Percentiles rank a stretch among this genome's conserved stretches.
Conservation (phyloP, 2,329 filamentous ascomycete genomes). For the Pyricularia sp. region DNA sequence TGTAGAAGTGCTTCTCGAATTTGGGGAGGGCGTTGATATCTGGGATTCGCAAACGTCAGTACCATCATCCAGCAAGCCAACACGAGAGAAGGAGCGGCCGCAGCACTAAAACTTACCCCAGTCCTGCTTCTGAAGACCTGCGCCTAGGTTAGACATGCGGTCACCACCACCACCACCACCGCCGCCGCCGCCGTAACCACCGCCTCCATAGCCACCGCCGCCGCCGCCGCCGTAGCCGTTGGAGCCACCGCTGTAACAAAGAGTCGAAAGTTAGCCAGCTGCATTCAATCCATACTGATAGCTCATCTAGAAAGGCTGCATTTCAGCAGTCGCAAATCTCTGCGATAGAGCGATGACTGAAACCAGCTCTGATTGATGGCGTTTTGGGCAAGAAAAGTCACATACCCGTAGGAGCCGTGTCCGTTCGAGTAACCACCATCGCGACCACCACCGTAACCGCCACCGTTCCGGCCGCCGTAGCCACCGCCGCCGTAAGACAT, state of each 20-base stretch:
- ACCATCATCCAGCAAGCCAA: background rate
- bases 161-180: constrained; percentile 61
- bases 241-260: constrained; percentile 16
- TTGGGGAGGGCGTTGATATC: constrained; percentile 76
- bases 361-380: background rate
- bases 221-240: constrained; percentile 25
- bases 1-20: constrained; percentile 99
- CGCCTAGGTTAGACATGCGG: constrained; percentile 86
- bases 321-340: background rate
- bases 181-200: constrained; percentile 25
- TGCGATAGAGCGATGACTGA: background rate
- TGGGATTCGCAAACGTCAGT: constrained; percentile 21
- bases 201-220: constrained; percentile 37
- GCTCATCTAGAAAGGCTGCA: background rate
- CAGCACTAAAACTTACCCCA: constrained; percentile 60
- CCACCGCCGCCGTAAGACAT: constrained; percentile 41
- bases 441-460: constrained; percentile 33
- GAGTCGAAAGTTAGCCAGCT: constrained; percentile 1
- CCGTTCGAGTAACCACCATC: constrained; percentile 20
- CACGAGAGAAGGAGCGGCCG: constrained; percentile 15
- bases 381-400: constrained; percentile 1
- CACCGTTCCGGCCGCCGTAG: constrained; percentile 33
- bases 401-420: constrained; percentile 14
- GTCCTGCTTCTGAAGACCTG: constrained; percentile 75
- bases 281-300: background rate